Evolutionary conservation across 257 asterid genomes (phyloP), one percentile per base, ranked within the genome.

Genomic region (Ilex asprella): DNA sequence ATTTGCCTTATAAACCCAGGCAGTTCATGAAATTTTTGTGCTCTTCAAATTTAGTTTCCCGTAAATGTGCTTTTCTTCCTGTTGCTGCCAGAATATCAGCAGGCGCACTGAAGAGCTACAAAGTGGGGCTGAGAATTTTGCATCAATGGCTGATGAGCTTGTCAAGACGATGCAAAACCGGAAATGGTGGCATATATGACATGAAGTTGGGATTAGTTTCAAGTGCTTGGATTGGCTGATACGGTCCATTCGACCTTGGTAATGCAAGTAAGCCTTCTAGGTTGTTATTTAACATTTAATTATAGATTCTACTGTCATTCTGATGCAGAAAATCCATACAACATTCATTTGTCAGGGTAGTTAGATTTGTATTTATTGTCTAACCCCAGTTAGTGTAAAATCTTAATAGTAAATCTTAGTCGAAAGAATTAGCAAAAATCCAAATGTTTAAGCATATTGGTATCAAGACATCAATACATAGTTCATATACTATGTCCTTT

Each of bases 121-220:
- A 67, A 76, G 68, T 43, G 92, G 86, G 55, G 91, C 96, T 13
- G 79, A 86, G 73, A 79, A 74, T 85, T 91, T 88, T 32, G 84
- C 94, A 2, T 70, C 79, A 6, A 56, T 88, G 79, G 98, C 98
- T 9, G 53, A 59, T 6, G 90, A 88, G 81, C 88, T 91, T 31
- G 98, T 89, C 47, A 91, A 77, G 85, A 59, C 67, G 3, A 88
- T 88, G 94, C 95, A 91, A 67, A 80, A 84, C 47, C 89, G 96
- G 15, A 78, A 82, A 66, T 86, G 94, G 96, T 91, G 98, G 96
- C 81, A 88, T 43, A 44, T 77, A 12, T 91, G 56, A 84, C 75
- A 78, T 31, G 12, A 30, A 43, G 30, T 57, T 57, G n/a, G 31
- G 5, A 27, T 27, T 52, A 58, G 8, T 53, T 21, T 46, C 2